Evolutionary conservation across 441 rosid genomes (phyloP).

Genomic region (Erodium moschatum): DNA sequence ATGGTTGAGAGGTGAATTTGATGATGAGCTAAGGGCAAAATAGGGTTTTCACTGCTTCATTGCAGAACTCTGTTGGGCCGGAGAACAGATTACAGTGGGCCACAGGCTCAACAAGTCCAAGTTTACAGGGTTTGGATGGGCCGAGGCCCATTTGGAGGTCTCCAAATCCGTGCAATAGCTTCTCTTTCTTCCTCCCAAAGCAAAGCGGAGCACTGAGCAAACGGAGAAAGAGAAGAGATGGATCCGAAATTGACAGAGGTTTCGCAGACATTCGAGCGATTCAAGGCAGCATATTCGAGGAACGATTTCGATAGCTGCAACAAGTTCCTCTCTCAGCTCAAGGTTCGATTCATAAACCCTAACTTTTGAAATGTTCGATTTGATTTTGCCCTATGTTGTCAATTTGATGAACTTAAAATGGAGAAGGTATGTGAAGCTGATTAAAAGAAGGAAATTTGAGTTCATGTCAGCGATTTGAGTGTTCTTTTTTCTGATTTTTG

Average conservation of each 20-base stretch:
- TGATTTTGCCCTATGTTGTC: conserved; percentile 3
- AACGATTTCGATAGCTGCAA: conserved; percentile 47
- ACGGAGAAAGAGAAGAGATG: conserved; percentile 28
- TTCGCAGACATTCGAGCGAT: conserved; percentile 68
- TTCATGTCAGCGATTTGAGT: not conserved
- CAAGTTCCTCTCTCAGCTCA: conserved; percentile 59
- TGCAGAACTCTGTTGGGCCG: no score
- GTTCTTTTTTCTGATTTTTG: not conserved
- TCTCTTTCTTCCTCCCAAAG: conserved; percentile 11
- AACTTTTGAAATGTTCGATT: conserved; percentile 9
- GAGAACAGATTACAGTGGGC: no score
- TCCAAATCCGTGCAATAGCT: not conserved
- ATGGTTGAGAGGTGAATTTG: not conserved
- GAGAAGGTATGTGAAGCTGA: not conserved
- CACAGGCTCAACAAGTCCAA: no score
- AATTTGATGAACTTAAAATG: not conserved
- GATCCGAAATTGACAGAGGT: conserved; percentile 78
- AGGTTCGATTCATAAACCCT: conserved; percentile 42
- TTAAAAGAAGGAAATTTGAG: not conserved
- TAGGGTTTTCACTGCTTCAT: no score
- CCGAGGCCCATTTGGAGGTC: no score
- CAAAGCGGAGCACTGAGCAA: conserved; percentile 13
- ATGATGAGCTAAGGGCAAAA: not conserved
- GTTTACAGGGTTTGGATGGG: no score
- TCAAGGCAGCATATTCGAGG: conserved; percentile 66